Evolutionary conservation across 2,329 filamentous ascomycete genomes (phyloP), one percentile per base, ranked within the genome.

Genomic region (Hymenoscyphus repandus): DNA sequence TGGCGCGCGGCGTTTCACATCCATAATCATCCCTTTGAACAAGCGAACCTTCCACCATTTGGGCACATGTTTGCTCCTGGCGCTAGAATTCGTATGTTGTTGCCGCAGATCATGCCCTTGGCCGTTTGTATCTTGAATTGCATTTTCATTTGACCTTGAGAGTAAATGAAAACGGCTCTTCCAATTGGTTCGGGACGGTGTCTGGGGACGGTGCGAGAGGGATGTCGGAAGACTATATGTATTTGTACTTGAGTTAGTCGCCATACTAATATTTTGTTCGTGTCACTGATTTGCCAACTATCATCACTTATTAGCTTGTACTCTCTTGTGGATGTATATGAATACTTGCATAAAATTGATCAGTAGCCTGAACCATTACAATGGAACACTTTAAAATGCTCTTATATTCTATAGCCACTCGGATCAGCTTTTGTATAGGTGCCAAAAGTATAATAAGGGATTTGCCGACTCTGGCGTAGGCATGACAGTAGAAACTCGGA

Each of bases 21-120:
- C 90, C 64, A 88, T 83, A 51, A 83, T 67, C 81, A 95, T 95
- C 62, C 90, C 90, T 34, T 80, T 80, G 68, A 92, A 92, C 45
- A 86, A 73, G 45, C 76, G 77, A 20, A 91, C 79, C 64, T 79
- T 85, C 85, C 86, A 93, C 88, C 88, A 92, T 52, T 56, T 60
- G 18, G 57, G 45, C 9, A 49, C 43, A 46, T 58, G 56, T 37
- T 46, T 50, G 39, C 54, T 62, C 12, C 54, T 57, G 15, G 49
- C 31, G 18, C 50, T 59, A 6, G 54, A 36, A 48, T 57, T 52
- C 20, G 58, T 58, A 11, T 47, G 45, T 20, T 50, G 27, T 9
- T 44, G 40, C 9, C 47, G 42, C n/a, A 57, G 36, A 9, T 48
- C 53, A 38, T 53, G 31, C 41, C 41, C 30, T 40, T 33, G 5